Percentiles rank a stretch among this genome's conserved stretches.
phyloP scores from a whole-genome alignment of 148 eudicot species.

The Agrostemma githago region DNA sequence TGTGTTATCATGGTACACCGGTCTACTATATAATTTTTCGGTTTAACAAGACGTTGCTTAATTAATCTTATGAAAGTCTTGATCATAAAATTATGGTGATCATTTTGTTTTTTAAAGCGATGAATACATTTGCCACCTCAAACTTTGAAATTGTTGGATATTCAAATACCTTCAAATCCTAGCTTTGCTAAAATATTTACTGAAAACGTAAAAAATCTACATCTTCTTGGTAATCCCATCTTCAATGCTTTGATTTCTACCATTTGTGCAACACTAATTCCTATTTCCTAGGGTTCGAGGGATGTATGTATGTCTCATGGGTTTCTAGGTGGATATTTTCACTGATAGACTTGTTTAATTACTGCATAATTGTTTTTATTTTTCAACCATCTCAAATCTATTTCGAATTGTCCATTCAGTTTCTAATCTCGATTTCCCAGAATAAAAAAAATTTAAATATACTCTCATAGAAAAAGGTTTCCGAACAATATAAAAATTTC shows the following conservation, averaged over 20 bases:
- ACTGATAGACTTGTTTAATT: conserved; percentile 5
- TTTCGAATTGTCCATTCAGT: too few species aligned
- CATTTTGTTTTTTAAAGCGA: background rate
- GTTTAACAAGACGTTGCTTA: background rate
- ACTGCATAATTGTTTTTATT: background rate
- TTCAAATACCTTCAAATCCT: background rate
- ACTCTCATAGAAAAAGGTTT: too few species aligned
- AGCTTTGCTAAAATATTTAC: background rate
- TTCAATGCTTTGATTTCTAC: conserved; percentile 1
- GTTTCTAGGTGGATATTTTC: conserved; percentile 21
- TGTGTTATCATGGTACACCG: too few species aligned
- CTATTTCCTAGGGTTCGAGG: conserved; percentile 12
- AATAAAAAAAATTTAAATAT: too few species aligned
- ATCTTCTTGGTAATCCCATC: conserved; percentile 17
- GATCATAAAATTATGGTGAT: background rate
- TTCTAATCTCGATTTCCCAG: too few species aligned
- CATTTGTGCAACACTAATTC: conserved; percentile 2
- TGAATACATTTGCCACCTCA: background rate
- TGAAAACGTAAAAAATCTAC: conserved; percentile 16
- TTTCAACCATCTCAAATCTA: too few species aligned
- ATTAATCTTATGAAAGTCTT: background rate
- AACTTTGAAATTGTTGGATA: background rate
- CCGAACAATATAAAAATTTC: too few species aligned
- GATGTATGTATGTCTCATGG: conserved; percentile 6
- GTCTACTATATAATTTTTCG: too few species aligned